Evolutionary conservation across 371 early-diverging fungal species (phyloP), one percentile per base, ranked within the genome.

Genomic region (Syncephalis fuscata): DNA sequence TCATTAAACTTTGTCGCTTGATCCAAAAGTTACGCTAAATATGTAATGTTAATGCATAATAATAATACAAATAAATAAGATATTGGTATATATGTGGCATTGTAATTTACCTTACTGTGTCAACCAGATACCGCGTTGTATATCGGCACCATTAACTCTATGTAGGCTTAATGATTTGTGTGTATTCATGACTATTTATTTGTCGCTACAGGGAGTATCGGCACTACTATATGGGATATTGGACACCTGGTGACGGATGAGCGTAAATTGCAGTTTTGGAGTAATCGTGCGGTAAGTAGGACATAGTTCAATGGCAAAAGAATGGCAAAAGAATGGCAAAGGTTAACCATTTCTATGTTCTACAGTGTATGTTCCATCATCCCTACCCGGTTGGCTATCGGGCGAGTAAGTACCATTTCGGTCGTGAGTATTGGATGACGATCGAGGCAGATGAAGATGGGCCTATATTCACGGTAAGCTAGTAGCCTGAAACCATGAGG

Each of bases 321-420:
- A n/a, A n/a, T n/a, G n/a, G n/a, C n/a, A n/a, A n/a, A n/a, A n/a
- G n/a, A n/a, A n/a, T n/a, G n/a, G n/a, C n/a, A n/a, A n/a, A n/a
- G n/a, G n/a, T n/a, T n/a, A n/a, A 7, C 32, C 32, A 11, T 32
- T 20, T 9, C 25, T 36, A 46, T 0, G n/a, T n/a, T n/a, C n/a
- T 16, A 0, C 49, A 61, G 62, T 53, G 56, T 39, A 48, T 58
- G 8, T 61, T 46, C 36, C 25, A 53, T n/a, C 62, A 61, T 22
- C 62, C 62, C 23, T 61, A 61, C n/a, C 62, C 62, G 10, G 46
- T 61, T 10, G 62, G 62, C 15, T 61, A 44, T 48, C 39, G 41
- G 7, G 62, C 62, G 17, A 58, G 56, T 32, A 61, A 61, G 44
- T 44, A 48, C 14, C 49, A 58, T n/a, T 58, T 61, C 32, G 49